Evolutionary conservation across 352 stramenopile species (phyloP).

Genomic region (Phytophthora agathidicida): DNA sequence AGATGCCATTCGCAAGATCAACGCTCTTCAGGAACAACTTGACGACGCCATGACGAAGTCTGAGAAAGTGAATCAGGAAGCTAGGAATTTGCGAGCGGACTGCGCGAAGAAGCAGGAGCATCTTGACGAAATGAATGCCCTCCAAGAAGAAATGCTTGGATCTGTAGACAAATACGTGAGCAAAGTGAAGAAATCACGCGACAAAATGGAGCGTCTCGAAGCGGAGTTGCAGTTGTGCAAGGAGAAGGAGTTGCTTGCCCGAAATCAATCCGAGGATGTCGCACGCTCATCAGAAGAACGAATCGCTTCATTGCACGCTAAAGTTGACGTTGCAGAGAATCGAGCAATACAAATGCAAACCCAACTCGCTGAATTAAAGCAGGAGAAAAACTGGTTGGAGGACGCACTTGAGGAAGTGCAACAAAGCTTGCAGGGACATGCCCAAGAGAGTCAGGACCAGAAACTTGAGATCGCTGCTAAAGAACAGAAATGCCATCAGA

Average conservation of each 20-base stretch:
- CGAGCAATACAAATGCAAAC: conserved; percentile 7
- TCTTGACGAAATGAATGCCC: conserved; percentile 62
- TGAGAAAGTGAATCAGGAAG: conserved; percentile 23
- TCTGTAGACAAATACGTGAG: conserved; percentile 58
- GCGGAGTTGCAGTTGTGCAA: conserved; percentile 15
- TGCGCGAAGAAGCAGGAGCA: conserved; percentile 32
- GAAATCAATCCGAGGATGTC: conserved; percentile 21
- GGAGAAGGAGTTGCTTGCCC: conserved; percentile 2
- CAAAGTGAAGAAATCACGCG: conserved; percentile 31
- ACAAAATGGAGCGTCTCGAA: conserved; percentile 39
- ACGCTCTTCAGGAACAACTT: conserved; percentile 24
- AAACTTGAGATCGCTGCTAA: conserved; percentile 13
- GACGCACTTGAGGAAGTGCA: conserved; percentile 22
- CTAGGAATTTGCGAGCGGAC: conserved; percentile 23
- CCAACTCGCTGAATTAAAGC: conserved; percentile 15
- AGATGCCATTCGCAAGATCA: conserved; percentile 23
- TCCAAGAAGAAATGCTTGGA: conserved; percentile 73
- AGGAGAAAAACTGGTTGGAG: conserved; percentile 26
- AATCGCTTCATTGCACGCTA: background rate
- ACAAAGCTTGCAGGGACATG: conserved; percentile 23
- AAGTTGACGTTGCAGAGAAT: conserved; percentile 9
- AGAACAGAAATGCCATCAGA: conserved; percentile 21
- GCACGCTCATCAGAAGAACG: conserved; percentile 13
- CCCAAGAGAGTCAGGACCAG: conserved; percentile 16
- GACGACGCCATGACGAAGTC: conserved; percentile 12